phyloP scores from a whole-genome alignment of 2,329 filamentous ascomycete genomes.

The Paraconiothyrium sp. region DNA sequence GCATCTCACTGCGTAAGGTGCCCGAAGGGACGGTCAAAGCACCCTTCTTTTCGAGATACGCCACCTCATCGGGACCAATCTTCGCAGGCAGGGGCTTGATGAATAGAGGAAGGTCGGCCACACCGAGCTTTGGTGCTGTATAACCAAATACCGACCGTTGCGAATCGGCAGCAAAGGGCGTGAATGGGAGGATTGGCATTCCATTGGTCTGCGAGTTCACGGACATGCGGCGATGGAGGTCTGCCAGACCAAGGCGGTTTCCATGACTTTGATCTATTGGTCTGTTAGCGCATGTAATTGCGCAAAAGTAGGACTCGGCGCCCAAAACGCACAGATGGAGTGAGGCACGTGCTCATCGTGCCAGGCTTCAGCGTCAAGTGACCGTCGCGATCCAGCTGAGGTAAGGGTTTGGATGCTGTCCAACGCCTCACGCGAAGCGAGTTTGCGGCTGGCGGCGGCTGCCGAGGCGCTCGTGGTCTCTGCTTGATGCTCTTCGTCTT shows the following conservation, averaged over 20 bases:
- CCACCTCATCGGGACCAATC: constrained; percentile 82
- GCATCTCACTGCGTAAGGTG: constrained; percentile 78
- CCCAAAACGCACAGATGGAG: constrained; percentile 65
- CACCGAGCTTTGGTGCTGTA: constrained; percentile 57
- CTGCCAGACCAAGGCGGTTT: constrained; percentile 54
- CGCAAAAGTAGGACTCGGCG: constrained; percentile 3
- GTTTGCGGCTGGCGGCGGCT: constrained; percentile 41
- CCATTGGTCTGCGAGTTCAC: constrained; percentile 48
- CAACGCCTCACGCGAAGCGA: constrained; percentile 50
- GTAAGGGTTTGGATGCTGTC: constrained; percentile 46
- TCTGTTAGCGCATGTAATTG: constrained; percentile 32
- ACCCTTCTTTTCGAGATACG: constrained; percentile 84
- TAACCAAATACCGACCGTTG: constrained; percentile 54
- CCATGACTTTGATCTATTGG: constrained; percentile 59
- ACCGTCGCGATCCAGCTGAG: constrained; percentile 43
- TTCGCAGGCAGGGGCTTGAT: constrained; percentile 81
- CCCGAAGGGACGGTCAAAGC: constrained; percentile 79
- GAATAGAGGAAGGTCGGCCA: constrained; percentile 68
- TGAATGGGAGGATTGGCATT: constrained; percentile 47
- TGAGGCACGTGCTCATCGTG: constrained; percentile 69
- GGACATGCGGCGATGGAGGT: constrained; percentile 57
- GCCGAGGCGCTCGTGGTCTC: constrained; percentile 24
- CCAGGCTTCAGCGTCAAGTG: constrained; percentile 59
- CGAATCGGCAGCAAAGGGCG: constrained; percentile 43
- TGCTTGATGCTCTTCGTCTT: constrained; percentile 50